These are phyloP conservation scores for Saprolegnia parasitica DNA, from an alignment of 352 stramenopile genomes.

Conservation along the genomic window DNA sequence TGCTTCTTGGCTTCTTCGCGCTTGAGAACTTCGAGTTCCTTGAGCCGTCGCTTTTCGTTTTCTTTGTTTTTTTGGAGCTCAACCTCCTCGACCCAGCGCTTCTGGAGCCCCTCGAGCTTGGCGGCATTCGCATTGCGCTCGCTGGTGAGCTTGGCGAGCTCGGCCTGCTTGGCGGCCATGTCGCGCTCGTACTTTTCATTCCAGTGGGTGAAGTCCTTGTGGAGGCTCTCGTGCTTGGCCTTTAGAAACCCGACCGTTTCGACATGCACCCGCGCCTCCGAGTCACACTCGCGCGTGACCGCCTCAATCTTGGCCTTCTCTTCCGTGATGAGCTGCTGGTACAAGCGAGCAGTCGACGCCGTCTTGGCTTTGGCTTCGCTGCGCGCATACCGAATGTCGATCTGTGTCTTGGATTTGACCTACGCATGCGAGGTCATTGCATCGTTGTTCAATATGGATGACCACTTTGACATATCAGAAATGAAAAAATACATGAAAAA, in stretches of 20 bases:
- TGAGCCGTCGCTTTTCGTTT: slow-evolving; percentile 56
- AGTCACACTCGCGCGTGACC: slow-evolving; percentile 52
- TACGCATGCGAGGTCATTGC: slow-evolving; percentile 31
- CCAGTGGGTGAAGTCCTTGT: slow-evolving; percentile 62
- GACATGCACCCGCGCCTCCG: slow-evolving; percentile 66
- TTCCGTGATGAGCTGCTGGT: slow-evolving; percentile 75
- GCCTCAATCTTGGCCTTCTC: slow-evolving; percentile 65
- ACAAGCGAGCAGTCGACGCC: slow-evolving; percentile 67
- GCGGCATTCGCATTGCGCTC: slow-evolving; percentile 53
- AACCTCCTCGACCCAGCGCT: slow-evolving; percentile 70
- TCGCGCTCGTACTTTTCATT: slow-evolving; percentile 78
- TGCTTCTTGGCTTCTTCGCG: slow-evolving; percentile 69
- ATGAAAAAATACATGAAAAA: too few species aligned
- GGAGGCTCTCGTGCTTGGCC: slow-evolving; percentile 66
- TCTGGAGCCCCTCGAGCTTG: slow-evolving; percentile 59
- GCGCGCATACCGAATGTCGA: slow-evolving; percentile 72
- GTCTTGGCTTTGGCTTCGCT: slow-evolving; percentile 84
- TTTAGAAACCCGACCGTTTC: slow-evolving; percentile 77
- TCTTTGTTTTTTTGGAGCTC: slow-evolving; percentile 64
- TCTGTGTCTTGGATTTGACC: slow-evolving; percentile 79
- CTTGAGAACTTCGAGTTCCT: slow-evolving; percentile 56
- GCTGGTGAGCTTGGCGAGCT: slow-evolving; percentile 54
- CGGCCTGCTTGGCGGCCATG: slow-evolving; percentile 58
- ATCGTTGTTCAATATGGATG: too few species aligned
- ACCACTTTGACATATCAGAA: too few species aligned